phyloP scores from a whole-genome alignment of 805 yeast genomes.

The Kodamaea restingae region DNA sequence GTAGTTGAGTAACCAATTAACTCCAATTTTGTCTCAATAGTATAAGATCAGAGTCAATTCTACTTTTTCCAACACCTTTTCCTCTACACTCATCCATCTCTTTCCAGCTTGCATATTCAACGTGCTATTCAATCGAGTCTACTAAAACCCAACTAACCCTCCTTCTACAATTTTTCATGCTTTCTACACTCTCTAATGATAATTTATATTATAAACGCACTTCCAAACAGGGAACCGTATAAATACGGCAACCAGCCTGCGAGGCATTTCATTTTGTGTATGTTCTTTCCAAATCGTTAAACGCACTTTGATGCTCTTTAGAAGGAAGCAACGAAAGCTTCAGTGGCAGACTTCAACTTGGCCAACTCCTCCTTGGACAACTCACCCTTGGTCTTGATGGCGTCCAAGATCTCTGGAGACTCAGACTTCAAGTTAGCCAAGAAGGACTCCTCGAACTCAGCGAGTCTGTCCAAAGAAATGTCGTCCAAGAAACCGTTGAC shows the following conservation, averaged over 20 bases:
- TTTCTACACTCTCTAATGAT: neutral
- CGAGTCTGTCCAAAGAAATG: slow-evolving; percentile 79
- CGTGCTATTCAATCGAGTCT: too few relatives aligned
- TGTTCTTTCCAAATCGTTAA: slow-evolving; percentile 3
- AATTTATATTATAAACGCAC: slow-evolving; percentile 2
- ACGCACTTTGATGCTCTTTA: slow-evolving; percentile 17
- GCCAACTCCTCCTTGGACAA: slow-evolving; percentile 83
- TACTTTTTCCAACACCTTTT: too few relatives aligned
- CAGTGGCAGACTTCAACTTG: slow-evolving; percentile 85
- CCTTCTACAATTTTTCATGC: too few relatives aligned
- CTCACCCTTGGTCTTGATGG: slow-evolving; percentile 87
- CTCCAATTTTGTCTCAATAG: too few relatives aligned
- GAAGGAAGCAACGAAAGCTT: slow-evolving; percentile 89
- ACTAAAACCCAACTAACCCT: too few relatives aligned
- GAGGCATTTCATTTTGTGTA: slow-evolving; percentile 1
- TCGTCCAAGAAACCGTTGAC: slow-evolving; percentile 97
- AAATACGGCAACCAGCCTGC: slow-evolving; percentile 1
- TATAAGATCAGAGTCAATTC: too few relatives aligned
- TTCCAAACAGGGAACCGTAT: neutral
- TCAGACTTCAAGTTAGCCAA: slow-evolving; percentile 86
- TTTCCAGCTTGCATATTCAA: too few relatives aligned
- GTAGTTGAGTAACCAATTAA: too few relatives aligned
- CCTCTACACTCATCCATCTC: too few relatives aligned
- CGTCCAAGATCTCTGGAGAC: slow-evolving; percentile 76
- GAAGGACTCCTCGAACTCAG: slow-evolving; percentile 90